phyloP scores from a whole-genome alignment of 73 alveolate species.

The Strombidium stylifer region DNA sequence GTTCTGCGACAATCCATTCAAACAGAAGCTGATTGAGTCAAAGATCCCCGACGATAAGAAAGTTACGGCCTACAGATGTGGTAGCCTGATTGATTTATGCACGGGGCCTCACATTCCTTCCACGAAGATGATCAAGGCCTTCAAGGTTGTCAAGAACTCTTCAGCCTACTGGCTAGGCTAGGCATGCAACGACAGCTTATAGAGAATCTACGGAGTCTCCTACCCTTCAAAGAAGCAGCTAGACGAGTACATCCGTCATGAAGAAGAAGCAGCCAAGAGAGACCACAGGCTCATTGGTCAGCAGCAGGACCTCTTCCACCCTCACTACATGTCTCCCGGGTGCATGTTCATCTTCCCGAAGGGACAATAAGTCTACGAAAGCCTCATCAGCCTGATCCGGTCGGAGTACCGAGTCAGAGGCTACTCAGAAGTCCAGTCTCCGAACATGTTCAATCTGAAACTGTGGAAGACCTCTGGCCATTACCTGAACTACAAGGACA shows the following conservation, averaged over 20 bases:
- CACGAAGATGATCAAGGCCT: slow-evolving; percentile 97
- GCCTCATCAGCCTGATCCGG: slow-evolving; percentile 92
- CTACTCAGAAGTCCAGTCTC: slow-evolving; percentile 97
- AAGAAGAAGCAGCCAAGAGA: slow-evolving; percentile 98
- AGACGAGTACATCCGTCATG: slow-evolving; percentile 90
- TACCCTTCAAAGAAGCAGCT: slow-evolving; percentile 97
- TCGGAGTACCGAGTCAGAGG: slow-evolving; percentile 96
- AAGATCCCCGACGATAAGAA: slow-evolving; percentile 96
- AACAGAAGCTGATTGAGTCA: slow-evolving; percentile 91
- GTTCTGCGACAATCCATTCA: slow-evolving; percentile 98
- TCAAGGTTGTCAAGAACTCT: slow-evolving; percentile 96
- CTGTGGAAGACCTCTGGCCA: slow-evolving; percentile 99
- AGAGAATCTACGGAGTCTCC: slow-evolving; percentile 99
- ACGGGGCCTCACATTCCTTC: slow-evolving; percentile 99
- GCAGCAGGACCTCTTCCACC: slow-evolving; percentile 93
- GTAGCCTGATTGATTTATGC: slow-evolving; percentile 98
- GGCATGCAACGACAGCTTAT: slow-evolving; percentile 95
- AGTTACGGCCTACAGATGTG: slow-evolving; percentile 98
- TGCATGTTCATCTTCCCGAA: slow-evolving; percentile 95
- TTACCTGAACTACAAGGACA: slow-evolving; percentile 98
- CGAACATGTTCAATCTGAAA: slow-evolving; percentile 94
- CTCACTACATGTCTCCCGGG: slow-evolving; percentile 98
- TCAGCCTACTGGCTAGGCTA: slow-evolving; percentile 99
- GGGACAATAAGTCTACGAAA: slow-evolving; percentile 96
- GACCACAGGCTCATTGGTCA: slow-evolving; percentile 99